phyloP scores from a whole-genome alignment of 306 rosid species.

The Abrus pulchellus region DNA sequence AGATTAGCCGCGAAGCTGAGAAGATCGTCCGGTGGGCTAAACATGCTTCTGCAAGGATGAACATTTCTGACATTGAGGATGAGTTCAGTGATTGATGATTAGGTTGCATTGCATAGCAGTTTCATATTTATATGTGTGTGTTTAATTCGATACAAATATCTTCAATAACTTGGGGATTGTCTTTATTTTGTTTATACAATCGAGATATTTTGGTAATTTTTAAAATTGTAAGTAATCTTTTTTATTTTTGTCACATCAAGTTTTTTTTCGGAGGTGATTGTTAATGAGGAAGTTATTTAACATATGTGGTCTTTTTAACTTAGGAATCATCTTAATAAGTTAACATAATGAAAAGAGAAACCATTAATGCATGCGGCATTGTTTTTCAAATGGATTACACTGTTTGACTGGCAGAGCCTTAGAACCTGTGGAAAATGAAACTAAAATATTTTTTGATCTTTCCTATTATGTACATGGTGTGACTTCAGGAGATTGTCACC shows the following conservation, averaged over 20 bases:
- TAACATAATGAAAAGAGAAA: slow-evolving; percentile 3
- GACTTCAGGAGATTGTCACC: background rate
- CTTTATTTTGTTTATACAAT: slow-evolving; percentile 3
- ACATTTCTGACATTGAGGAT: slow-evolving; percentile 62
- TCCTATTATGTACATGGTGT: background rate
- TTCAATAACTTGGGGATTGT: background rate
- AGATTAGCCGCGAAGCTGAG: slow-evolving; percentile 79
- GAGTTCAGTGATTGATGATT: slow-evolving; percentile 63
- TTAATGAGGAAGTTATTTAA: background rate
- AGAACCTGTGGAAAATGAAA: background rate
- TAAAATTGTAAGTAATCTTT: background rate
- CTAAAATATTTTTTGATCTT: background rate
- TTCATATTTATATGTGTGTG: background rate
- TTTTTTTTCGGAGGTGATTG: background rate
- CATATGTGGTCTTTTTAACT: background rate
- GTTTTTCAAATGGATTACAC: background rate
- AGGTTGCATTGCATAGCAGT: background rate
- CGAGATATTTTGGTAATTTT: background rate
- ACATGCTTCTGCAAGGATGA: slow-evolving; percentile 70
- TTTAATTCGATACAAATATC: slow-evolving; percentile 2
- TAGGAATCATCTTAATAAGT: slow-evolving; percentile 2
- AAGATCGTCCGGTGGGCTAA: slow-evolving; percentile 79
- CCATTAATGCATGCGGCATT: slow-evolving; percentile 3
- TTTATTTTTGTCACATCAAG: background rate
- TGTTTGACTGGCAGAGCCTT: background rate